phyloP scores from a whole-genome alignment of 179 eudicot species.

The Monotropa hypopitys region DNA sequence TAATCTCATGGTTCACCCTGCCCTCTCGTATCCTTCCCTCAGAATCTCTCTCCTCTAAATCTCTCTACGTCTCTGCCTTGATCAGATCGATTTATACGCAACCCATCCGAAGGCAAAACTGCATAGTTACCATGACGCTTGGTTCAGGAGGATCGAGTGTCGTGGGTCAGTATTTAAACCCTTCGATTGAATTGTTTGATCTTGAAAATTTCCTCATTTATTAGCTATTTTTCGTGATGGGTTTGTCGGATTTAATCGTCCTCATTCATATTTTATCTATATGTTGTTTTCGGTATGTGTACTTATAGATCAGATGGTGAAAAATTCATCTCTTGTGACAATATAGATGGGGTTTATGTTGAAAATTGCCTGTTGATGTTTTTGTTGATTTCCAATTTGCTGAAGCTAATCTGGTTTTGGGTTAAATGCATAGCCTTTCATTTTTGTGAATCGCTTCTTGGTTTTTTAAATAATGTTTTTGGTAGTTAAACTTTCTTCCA shows the following conservation, averaged over 20 bases:
- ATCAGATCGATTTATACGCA: slow-evolving; percentile 10
- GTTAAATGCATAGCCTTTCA: not conserved
- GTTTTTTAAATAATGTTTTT: not conserved
- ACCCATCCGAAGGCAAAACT: not conserved
- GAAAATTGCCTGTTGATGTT: not conserved
- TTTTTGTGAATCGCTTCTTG: not conserved
- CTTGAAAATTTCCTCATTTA: not conserved
- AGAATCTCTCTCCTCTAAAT: not conserved
- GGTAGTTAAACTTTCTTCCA: not conserved
- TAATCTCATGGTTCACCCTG: too few species aligned
- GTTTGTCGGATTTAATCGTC: not conserved
- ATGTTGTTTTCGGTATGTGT: slow-evolving; percentile 1
- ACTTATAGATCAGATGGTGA: not conserved
- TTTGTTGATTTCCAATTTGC: not conserved
- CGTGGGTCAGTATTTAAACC: slow-evolving; percentile 16
- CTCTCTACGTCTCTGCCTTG: not conserved
- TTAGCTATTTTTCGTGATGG: not conserved
- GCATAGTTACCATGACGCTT: slow-evolving; percentile 15
- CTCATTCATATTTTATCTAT: too few species aligned
- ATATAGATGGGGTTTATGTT: slow-evolving; percentile 4
- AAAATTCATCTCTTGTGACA: not conserved
- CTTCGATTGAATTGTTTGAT: not conserved
- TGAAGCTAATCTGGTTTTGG: not conserved
- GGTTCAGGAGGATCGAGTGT: slow-evolving; percentile 25
- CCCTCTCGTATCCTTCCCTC: not conserved